Evolutionary conservation across 768 basidiomycete genomes (phyloP).

Genomic region (Collybia sordida): DNA sequence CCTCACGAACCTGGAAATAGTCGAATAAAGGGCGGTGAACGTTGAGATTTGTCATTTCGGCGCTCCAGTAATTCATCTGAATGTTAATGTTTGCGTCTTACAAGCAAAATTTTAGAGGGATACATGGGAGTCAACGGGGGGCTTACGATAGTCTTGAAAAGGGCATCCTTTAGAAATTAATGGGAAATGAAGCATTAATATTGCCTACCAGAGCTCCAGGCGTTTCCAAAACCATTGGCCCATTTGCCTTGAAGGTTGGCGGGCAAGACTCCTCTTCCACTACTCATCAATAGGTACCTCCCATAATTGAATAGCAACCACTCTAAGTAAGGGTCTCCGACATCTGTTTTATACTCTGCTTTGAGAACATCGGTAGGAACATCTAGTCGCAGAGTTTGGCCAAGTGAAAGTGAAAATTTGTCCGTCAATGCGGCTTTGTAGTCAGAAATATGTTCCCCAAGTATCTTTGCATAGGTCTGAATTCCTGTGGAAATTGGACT

Average conservation of each 20-base stretch:
- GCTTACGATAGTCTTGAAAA: constrained; percentile 32
- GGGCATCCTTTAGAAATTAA: not conserved
- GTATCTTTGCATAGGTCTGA: constrained; percentile 35
- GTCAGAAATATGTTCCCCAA: constrained; percentile 52
- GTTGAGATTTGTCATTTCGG: constrained; percentile 64
- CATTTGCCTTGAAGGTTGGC: constrained; percentile 77
- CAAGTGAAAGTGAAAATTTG: constrained; percentile 56
- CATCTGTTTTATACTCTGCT: constrained; percentile 48
- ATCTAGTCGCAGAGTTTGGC: constrained; percentile 51
- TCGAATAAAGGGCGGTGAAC: constrained; percentile 60
- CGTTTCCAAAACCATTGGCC: constrained; percentile 51
- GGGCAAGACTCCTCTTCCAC: constrained; percentile 61
- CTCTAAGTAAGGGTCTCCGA: constrained; percentile 65
- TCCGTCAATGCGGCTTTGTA: constrained; percentile 38
- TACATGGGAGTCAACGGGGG: not conserved
- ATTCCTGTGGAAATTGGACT: constrained; percentile 19
- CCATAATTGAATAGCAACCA: constrained; percentile 76
- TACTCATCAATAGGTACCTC: constrained; percentile 61
- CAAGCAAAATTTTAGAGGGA: not conserved
- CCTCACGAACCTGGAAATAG: constrained; percentile 57
- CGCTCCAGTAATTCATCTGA: constrained; percentile 83
- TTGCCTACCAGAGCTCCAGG: constrained; percentile 62
- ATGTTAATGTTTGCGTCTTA: constrained; percentile 76
- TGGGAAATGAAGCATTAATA: not conserved
- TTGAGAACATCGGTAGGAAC: constrained; percentile 60